Evolutionary conservation across 1,284 basidiomycete genomes (phyloP).

Genomic region (Taiwanofungus camphoratus): DNA sequence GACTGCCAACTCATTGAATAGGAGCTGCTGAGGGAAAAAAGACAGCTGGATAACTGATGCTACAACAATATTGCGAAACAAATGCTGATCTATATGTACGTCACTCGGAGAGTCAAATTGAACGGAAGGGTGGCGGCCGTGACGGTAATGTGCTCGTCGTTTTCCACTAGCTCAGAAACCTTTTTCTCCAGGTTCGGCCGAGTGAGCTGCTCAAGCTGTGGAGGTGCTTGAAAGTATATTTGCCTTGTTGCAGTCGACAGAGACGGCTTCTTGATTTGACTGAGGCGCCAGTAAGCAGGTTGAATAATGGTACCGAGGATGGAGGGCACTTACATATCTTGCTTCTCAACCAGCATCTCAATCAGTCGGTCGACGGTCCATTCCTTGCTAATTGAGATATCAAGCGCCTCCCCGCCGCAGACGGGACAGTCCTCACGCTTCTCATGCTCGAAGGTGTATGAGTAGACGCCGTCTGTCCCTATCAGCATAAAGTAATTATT

Average conservation of each 20-base stretch:
- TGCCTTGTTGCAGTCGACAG: slow-evolving; percentile 63
- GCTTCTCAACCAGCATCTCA: slow-evolving; percentile 77
- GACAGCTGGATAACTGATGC: too few relatives aligned
- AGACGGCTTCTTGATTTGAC: slow-evolving; percentile 92
- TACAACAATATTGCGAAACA: too few relatives aligned
- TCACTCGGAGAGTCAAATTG: slow-evolving; percentile 68
- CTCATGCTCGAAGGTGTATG: slow-evolving; percentile 96
- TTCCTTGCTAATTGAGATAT: slow-evolving; percentile 61
- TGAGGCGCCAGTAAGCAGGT: slow-evolving; percentile 27
- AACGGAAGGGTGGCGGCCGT: slow-evolving; percentile 89
- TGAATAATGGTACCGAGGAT: not conserved
- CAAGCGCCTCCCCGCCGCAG: slow-evolving; percentile 86
- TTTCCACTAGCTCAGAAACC: slow-evolving; percentile 73
- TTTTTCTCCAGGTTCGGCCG: slow-evolving; percentile 85
- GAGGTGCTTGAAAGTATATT: slow-evolving; percentile 91
- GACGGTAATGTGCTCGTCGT: slow-evolving; percentile 78
- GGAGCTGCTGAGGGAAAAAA: too few relatives aligned
- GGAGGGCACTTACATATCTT: slow-evolving; percentile 69
- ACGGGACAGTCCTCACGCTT: slow-evolving; percentile 93
- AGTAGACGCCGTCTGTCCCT: slow-evolving; percentile 95
- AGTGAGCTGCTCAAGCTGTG: slow-evolving; percentile 83
- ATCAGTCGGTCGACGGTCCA: slow-evolving; percentile 82
- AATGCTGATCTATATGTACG: slow-evolving; percentile 47
- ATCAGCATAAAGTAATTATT: slow-evolving; percentile 99
- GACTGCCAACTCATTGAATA: too few relatives aligned